Evolutionary conservation across 331 rosid genomes (phyloP).

Genomic region (Phaseolus coccineus): DNA sequence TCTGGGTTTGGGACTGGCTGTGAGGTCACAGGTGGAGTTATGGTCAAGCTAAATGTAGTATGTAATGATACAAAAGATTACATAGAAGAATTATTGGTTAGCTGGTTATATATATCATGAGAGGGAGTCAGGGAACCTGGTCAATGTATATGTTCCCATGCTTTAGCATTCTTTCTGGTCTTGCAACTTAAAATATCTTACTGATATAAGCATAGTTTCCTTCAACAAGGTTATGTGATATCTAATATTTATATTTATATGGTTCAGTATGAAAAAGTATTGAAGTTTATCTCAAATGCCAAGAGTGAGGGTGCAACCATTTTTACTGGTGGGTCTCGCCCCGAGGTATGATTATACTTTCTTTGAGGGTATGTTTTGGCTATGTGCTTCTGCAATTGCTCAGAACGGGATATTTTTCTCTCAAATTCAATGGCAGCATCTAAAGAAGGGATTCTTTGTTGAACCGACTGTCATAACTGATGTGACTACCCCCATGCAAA

Average conservation of each 20-base stretch:
- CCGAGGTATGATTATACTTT: conserved; percentile 67
- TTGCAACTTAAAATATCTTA: conserved; percentile 24
- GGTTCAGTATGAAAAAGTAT: conserved; percentile 83
- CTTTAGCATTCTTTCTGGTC: conserved; percentile 33
- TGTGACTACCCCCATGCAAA: conserved; percentile 92
- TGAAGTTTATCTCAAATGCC: conserved; percentile 85
- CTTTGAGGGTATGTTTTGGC: conserved; percentile 23
- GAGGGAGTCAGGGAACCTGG: neutral
- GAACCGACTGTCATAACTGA: conserved; percentile 84
- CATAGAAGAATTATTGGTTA: conserved; percentile 15
- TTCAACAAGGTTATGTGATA: conserved; percentile 26
- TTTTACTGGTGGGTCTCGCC: conserved; percentile 90
- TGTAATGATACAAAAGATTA: conserved; percentile 2
- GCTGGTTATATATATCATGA: neutral
- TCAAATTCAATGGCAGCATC: conserved; percentile 68
- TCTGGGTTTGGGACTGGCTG: neutral
- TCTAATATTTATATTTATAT: conserved; percentile 50
- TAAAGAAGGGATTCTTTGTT: conserved; percentile 82
- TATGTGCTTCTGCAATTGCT: conserved; percentile 32
- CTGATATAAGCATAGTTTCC: conserved; percentile 14
- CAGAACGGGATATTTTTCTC: conserved; percentile 10
- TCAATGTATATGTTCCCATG: conserved; percentile 15
- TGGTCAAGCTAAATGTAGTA: neutral
- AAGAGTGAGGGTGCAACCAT: conserved; percentile 91
- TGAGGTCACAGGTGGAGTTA: too few species aligned